Evolutionary conservation across 345 rosid genomes (phyloP), one percentile per base, ranked within the genome.

Genomic region (Abelmoschus esculentus): DNA sequence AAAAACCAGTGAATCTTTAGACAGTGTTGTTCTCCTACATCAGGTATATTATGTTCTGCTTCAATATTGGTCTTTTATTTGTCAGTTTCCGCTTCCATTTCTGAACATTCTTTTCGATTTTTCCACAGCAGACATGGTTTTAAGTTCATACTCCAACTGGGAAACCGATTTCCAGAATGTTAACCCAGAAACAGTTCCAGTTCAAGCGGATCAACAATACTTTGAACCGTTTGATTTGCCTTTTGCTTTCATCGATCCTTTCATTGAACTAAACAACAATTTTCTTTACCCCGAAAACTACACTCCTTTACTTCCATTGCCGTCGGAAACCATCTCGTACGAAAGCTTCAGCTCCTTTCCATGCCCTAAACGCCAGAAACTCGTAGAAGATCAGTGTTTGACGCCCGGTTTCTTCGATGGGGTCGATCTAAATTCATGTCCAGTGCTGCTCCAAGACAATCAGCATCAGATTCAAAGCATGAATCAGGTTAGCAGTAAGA

Each of bases 401-500:
- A 15, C 26, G 55, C 69, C 69, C 7, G 19, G 55, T 13, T 44
- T 65, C 55, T 22, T 46, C 7, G 69, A 65, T 26, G 68, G 34
- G 34, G 68, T 64, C 42, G 53, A 52, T 19, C 12, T 8, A 3
- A 40, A 22, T 64, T 12, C 62, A 7, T 56, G n/a, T 12, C 26
- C 59, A 1, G 17, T 28, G 19, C 34, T 29, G 26, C 26, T 22
- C 22, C 6, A 46, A 65, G 56, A 65, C 12, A 4, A 22, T 22
- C 26, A 22, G 26, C 26, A 22, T 22, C 26, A 22, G 26, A 1
- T 22, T 22, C 26, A 22, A 22, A 22, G 38, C 69, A 65, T 46
- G 53, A 9, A 26, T 46, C 36, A 14, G 34, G 15, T 10, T 18
- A 54, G 17, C 19, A 31, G 17, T 75, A 78, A 80, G 74, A 83